Base-by-base conservation (phyloP, 768 basidiomycete genomes). In the Hypholoma fasciculare region DNA sequence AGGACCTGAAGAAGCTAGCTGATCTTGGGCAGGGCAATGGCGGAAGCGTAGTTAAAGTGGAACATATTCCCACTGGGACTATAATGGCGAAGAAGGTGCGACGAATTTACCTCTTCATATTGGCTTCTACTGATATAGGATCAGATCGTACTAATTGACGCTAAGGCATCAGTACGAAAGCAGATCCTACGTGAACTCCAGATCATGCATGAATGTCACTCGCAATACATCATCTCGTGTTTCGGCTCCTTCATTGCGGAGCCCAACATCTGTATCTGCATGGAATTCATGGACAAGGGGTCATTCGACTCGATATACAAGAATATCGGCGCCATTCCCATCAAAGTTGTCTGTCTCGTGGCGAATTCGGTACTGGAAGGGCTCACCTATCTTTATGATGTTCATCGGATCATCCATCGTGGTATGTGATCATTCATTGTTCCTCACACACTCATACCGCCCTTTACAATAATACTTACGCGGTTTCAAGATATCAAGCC, bases 211-310 rank as follows among this genome's bases (percentile, higher is more conserved):
- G 92, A 97, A 72, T 98, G 96, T 72, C 82, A 89, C 60, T 96
- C 93, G 7, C 83, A 82, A 43, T 92, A 94, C 74, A 99, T 99
- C 71, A 91, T 99, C 64, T 94, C 92, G 1, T 98, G 98, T 77
- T 96, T 89, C 69, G 97, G 97, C 55, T 96, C 97, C 40, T 99
- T 94, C 77, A 78, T 98, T 43, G 87, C 90, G 0, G 97, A 99
- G 68, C 96, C 97, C 7, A 98, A 98, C 66, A 96, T 99, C 70
- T 97, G 96, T 73, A 96, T 98, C 43, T 98, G 96, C 76, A 98
- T 99, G 88, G 97, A 99, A 70, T 92, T 76, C 71, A 91, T 92
- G 92, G 90, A 96, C 80, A 95, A 92, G 71, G 92, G 94, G 49
- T 94, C 89, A 5, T 82, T 97, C 17, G 97, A 99, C 70, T 87